phyloP scores from a whole-genome alignment of 352 stramenopile genomes.

The Pythium insidiosum region DNA sequence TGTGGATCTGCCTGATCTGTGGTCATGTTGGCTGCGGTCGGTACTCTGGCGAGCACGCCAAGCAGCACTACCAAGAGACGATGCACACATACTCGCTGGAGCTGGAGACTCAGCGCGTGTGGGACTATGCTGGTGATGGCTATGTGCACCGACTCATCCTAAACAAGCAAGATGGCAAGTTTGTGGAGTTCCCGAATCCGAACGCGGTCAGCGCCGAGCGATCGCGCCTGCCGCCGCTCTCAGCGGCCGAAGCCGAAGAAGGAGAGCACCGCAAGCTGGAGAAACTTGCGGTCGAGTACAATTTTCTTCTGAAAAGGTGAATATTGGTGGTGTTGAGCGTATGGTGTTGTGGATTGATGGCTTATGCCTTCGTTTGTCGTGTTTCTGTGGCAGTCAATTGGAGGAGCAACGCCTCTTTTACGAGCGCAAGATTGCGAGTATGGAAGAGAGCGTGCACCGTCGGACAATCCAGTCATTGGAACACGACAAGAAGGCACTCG shows the following conservation, averaged over 20 bases:
- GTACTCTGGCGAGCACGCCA: conserved; percentile 93
- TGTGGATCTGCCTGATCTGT: conserved; percentile 97
- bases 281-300: conserved; percentile 94
- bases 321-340: too few relatives aligned
- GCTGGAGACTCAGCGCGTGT: conserved; percentile 93
- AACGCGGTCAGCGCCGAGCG: conserved; percentile 58
- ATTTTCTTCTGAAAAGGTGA: conserved; percentile 92
- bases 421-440: conserved; percentile 65
- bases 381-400: conserved; percentile 67
- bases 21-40: conserved; percentile 94
- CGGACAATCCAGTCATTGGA: conserved; percentile 50
- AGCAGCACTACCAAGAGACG: conserved; percentile 91
- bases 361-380: too few relatives aligned
- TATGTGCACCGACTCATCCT: conserved; percentile 85
- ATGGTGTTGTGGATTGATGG: background rate
- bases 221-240: conserved; percentile 55
- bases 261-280: conserved; percentile 93
- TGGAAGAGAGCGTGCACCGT: conserved; percentile 46
- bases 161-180: conserved; percentile 91
- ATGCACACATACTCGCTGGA: conserved; percentile 95
- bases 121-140: conserved; percentile 92
- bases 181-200: conserved; percentile 93
- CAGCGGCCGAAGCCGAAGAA: conserved; percentile 83
- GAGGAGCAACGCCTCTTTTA: conserved; percentile 94
- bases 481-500: conserved; percentile 76